Base-by-base conservation (phyloP, 768 basidiomycete species). In the Suillus clintonianus region DNA sequence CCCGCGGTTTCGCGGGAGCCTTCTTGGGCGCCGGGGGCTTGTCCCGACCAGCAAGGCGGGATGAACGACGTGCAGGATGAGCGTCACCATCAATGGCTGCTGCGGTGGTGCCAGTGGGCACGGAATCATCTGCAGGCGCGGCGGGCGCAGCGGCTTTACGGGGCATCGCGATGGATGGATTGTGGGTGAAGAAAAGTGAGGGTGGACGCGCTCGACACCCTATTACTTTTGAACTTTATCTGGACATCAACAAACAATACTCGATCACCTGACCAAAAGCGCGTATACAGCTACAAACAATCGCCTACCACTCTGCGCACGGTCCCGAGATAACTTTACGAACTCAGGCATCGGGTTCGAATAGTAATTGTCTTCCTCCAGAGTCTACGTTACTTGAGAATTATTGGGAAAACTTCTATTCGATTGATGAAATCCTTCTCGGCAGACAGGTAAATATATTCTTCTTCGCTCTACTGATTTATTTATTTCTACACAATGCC, bases 1-100 rank as follows among this genome's bases (percentile, higher is more conserved):
- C 76, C 68, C 87, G 81, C 54, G 89, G 87, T 77, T 90, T 91
- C 7, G 86, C 80, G 27, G 83, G 79, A 51, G 85, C 77, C 74
- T 87, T 90, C 84, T 89, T 90, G 7, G 79, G 75, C 45, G 74
- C 47, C 32, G 78, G 87, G 2, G 78, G 72, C 74, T 87, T 89
- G 60, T 88, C 88, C 64, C 85, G 82, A 32, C 88, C 89, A 75
- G 91, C 91, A 78, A 92, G 90, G 70, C 90, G 87, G 37, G 84
- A 77, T 9, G 89, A 91, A 77, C 90, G 90, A 74, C 90, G 89
- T 42, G 89, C 89, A 71, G 80, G 81, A 6, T 76, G 63, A 11
- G 72, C 57, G 17, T 57, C 56, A 13, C 56, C 56, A 48, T 82
- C 81, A 50, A 78, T 77, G 19, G 41, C 50, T 1, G 64, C 36